Evolutionary conservation across 2,329 filamentous ascomycete genomes (phyloP), one percentile per base, ranked within the genome.

Genomic region (Colletotrichum viniferum): DNA sequence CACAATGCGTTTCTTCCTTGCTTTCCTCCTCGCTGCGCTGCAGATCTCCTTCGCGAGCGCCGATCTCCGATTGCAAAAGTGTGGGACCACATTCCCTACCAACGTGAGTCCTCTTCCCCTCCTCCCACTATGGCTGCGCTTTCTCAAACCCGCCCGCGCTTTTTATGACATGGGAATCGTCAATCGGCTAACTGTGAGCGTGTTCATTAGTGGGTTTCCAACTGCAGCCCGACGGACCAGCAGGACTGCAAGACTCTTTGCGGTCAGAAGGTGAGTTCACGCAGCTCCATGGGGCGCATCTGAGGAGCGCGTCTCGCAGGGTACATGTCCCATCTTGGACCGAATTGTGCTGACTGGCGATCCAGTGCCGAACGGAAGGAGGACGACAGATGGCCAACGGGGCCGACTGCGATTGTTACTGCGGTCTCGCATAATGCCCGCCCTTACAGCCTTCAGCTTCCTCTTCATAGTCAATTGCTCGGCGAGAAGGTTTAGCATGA

Each of bases 91-190:
- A 12, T 48, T 48, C 43, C 58, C 58, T 30, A 14, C n/a, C 5
- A 21, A 55, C 4, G 68, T 70, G 7, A 70, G 58, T 63, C n/a
- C 8, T 2, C 32, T 14, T 14, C 14, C 58, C 38, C 36, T 1
- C 21, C 30, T 24, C 2, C 43, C 21, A 13, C 12, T 7, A 13
- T 52, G 24, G 16, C 18, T 24, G 12, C 21, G 12, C 52, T 55
- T 55, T 13, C 32, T 34, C 32, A 8, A 24, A 38, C 36, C 36
- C 36, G 36, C 52, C 1, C 24, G n/a, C 24, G 0, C 52, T 13
- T 56, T 7, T 3, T 10, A 0, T 18, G 56, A 0, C 0, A 43
- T 43, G 24, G 9, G 8, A 30, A 0, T 6, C 2, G 9, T n/a
- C 10, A 32, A 0, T 21, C 8, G 18, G 7, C 58, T 62, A 5